These are phyloP conservation scores for Hypoxylon crocopeplum DNA, from an alignment of 495 filamentous ascomycete genomes.

Conservation along the genomic window DNA sequence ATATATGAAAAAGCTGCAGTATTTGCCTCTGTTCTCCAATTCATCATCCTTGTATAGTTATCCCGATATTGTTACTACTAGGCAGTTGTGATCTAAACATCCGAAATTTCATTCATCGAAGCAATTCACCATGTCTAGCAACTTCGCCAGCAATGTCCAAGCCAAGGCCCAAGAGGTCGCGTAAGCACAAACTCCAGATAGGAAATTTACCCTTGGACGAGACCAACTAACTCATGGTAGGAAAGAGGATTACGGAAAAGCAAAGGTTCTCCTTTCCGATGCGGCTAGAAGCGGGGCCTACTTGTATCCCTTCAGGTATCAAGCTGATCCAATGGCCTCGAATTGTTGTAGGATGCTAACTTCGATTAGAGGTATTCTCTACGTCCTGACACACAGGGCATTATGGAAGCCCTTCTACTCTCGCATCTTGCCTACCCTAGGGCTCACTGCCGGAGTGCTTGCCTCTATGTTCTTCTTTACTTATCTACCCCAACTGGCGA, in stretches of 20 bases:
- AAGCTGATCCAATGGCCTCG: too few species aligned
- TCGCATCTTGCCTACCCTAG: slow-evolving; percentile 70
- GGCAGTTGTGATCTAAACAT: neutral
- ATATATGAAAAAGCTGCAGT: too few species aligned
- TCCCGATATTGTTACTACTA: neutral
- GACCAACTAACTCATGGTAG: slow-evolving; percentile 39
- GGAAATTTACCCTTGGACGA: neutral
- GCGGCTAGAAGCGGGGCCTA: slow-evolving; percentile 79
- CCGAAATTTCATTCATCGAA: too few species aligned
- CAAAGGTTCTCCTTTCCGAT: slow-evolving; percentile 61
- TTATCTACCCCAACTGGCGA: slow-evolving; percentile 85
- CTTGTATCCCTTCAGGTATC: slow-evolving; percentile 82
- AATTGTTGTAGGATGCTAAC: slow-evolving; percentile 10
- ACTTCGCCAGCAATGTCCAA: slow-evolving; percentile 42
- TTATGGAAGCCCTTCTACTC: slow-evolving; percentile 74
- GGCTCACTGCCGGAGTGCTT: slow-evolving; percentile 71
- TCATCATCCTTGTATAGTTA: neutral
- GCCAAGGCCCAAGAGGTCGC: slow-evolving; percentile 58
- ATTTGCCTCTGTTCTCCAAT: too few species aligned
- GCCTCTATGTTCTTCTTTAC: slow-evolving; percentile 82
- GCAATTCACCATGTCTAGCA: too few species aligned
- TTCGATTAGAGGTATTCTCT: slow-evolving; percentile 69
- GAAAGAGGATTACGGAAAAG: slow-evolving; percentile 63
- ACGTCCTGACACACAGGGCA: slow-evolving; percentile 71
- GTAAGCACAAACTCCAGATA: slow-evolving; percentile 41